A percentile compares a stretch with the other conserved stretches of the same genome.
Conservation (phyloP, 2,329 filamentous ascomycete species). For the Botrytis sinoallii region DNA sequence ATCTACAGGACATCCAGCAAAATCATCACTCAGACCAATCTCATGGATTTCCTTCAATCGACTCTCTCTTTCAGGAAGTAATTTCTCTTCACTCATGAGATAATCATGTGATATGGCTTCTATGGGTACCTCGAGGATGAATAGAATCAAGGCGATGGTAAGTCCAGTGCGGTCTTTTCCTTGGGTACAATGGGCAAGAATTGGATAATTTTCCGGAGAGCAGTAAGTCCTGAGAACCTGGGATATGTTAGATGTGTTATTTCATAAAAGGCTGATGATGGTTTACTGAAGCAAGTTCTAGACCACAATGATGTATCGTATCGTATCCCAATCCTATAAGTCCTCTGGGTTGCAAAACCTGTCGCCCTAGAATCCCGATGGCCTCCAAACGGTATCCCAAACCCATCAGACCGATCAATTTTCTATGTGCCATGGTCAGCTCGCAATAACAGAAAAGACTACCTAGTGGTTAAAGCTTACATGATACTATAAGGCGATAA, state of each 20-base stretch:
- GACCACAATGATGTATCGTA: conserved; percentile 64
- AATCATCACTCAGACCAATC: conserved; percentile 72
- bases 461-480: conserved; percentile 41
- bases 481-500: conserved; percentile 65
- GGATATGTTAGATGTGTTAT: not conserved
- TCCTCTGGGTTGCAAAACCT: conserved; percentile 71
- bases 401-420: conserved; percentile 60
- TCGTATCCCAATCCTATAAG: conserved; percentile 67
- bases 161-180: conserved; percentile 84
- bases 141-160: conserved; percentile 63
- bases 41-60: conserved; percentile 65
- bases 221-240: conserved; percentile 50
- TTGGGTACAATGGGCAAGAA: conserved; percentile 80
- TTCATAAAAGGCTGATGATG: not conserved
- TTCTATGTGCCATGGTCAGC: conserved; percentile 39
- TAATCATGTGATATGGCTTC: conserved; percentile 71
- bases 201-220: conserved; percentile 53
- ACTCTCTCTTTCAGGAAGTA: conserved; percentile 59
- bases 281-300: conserved; percentile 20
- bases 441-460: not conserved
- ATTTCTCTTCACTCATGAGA: conserved; percentile 58
- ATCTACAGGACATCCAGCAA: conserved; percentile 61
- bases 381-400: conserved; percentile 67
- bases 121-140: conserved; percentile 57
- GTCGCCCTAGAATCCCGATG: conserved; percentile 63